Percentiles rank a stretch among this genome's conserved stretches.
Conservation (phyloP, 495 filamentous ascomycete species). For the Penicillium lividum region DNA sequence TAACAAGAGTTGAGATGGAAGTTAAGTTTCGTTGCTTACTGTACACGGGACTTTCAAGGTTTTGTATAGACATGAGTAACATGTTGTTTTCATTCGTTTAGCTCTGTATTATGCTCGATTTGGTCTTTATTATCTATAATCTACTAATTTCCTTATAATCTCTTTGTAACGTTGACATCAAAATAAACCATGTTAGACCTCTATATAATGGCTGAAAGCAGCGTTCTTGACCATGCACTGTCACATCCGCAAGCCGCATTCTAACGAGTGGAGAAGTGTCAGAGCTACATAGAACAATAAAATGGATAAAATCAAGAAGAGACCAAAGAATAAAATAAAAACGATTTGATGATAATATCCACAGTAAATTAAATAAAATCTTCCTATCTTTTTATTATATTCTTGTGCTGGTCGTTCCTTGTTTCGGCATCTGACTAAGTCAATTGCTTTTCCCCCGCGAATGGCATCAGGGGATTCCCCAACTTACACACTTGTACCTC, state of each 20-base stretch:
- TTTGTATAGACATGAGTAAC: background rate
- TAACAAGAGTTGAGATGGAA: background rate
- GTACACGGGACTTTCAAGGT: background rate
- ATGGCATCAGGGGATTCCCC: slow-evolving; percentile 7
- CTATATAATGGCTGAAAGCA: slow-evolving; percentile 10
- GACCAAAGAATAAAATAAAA: background rate
- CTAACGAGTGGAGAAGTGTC: slow-evolving; percentile 17
- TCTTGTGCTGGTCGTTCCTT: background rate
- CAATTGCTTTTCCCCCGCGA: slow-evolving; percentile 4
- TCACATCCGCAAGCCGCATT: slow-evolving; percentile 30
- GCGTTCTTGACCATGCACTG: slow-evolving; percentile 7
- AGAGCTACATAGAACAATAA: background rate
- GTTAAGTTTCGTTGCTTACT: background rate
- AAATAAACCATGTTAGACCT: background rate
- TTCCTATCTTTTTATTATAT: too few species aligned
- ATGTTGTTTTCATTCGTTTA: background rate
- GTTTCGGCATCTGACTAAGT: slow-evolving; percentile 14
- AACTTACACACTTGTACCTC: background rate
- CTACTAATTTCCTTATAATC: background rate
- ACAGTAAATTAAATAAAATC: too few species aligned
- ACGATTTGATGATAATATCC: background rate
- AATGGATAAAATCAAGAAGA: background rate
- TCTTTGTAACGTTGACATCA: background rate
- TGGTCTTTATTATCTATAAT: background rate
- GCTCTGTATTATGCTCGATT: background rate